phyloP scores from a whole-genome alignment of 768 basidiomycete species.

The Fibroporia radiculosa region DNA sequence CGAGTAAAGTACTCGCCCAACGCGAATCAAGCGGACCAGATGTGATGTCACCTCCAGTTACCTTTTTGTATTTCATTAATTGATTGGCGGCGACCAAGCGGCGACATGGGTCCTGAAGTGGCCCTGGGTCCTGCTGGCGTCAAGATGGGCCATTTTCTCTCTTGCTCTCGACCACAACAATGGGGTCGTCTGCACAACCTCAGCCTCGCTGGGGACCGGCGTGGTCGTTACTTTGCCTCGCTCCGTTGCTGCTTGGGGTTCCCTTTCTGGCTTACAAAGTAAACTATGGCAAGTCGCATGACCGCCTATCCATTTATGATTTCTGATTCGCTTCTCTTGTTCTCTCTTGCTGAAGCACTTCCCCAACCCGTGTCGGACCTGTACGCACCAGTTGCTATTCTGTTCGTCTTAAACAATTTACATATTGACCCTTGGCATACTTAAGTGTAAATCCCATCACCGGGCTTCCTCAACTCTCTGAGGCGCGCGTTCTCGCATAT shows the following conservation, averaged over 20 bases:
- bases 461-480: slow-evolving; percentile 61
- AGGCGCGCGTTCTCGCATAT: slow-evolving; percentile 54
- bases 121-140: not conserved
- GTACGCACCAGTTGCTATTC: slow-evolving; percentile 27
- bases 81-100: no score
- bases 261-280: slow-evolving; percentile 41
- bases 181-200: slow-evolving; percentile 13
- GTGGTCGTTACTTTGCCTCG: slow-evolving; percentile 46
- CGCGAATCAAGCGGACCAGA: no score
- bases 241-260: slow-evolving; percentile 45
- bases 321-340: no score
- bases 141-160: not conserved
- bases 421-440: no score
- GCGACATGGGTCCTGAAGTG: no score
- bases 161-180: not conserved
- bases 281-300: slow-evolving; percentile 28
- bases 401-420: not conserved
- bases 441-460: slow-evolving; percentile 42
- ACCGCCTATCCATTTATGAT: not conserved
- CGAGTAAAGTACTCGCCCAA: no score
- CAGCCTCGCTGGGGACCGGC: slow-evolving; percentile 45
- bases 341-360: slow-evolving; percentile 39
- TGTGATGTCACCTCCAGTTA: no score
- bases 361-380: slow-evolving; percentile 47
- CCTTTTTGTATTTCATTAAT: no score